A percentile compares a stretch with the other conserved stretches of the same genome.
Evolutionary conservation across 2,329 filamentous ascomycete genomes (phyloP).

Genomic region (Aphanocladium album): DNA sequence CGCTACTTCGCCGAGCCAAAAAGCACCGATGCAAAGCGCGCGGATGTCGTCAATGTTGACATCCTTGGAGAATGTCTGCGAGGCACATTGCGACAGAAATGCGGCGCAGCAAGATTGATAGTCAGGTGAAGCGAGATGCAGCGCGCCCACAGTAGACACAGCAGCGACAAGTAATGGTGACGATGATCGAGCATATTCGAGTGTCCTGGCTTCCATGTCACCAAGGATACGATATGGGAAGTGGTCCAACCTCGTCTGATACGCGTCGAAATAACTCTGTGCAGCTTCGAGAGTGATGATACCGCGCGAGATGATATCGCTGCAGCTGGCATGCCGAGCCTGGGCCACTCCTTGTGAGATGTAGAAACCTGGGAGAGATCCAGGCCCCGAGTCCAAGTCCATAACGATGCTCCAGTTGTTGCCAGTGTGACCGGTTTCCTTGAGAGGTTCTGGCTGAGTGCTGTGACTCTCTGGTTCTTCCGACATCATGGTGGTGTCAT

Average conservation of each 20-base stretch:
- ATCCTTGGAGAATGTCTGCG: conserved; percentile 20
- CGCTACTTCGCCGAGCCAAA: conserved; percentile 57
- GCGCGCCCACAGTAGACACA: conserved; percentile 13
- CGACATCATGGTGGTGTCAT: conserved; percentile 4
- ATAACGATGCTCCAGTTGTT: conserved; percentile 13
- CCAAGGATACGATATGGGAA: conserved; percentile 13
- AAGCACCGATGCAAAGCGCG: conserved; percentile 56
- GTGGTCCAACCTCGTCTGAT: conserved; percentile 13
- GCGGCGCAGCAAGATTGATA: conserved; percentile 10
- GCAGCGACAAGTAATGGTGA: conserved; percentile 14
- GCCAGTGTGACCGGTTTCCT: background rate
- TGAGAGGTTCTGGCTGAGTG: background rate
- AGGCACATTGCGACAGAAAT: conserved; percentile 12
- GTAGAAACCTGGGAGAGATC: conserved; percentile 10
- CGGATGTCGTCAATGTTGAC: conserved; percentile 55
- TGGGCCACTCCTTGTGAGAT: conserved; percentile 8
- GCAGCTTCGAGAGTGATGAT: conserved; percentile 13
- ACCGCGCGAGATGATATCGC: conserved; percentile 9
- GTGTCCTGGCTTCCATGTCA: conserved; percentile 1
- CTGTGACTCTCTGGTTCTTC: background rate
- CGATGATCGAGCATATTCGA: conserved; percentile 6
- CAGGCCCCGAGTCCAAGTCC: conserved; percentile 7
- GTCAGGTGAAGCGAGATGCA: conserved; percentile 12
- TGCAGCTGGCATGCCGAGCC: background rate
- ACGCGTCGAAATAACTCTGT: conserved; percentile 8